Evolutionary conservation across 1,284 basidiomycete species (phyloP), one percentile per base, ranked within the genome.

Genomic region (Heliocybe sulcata): DNA sequence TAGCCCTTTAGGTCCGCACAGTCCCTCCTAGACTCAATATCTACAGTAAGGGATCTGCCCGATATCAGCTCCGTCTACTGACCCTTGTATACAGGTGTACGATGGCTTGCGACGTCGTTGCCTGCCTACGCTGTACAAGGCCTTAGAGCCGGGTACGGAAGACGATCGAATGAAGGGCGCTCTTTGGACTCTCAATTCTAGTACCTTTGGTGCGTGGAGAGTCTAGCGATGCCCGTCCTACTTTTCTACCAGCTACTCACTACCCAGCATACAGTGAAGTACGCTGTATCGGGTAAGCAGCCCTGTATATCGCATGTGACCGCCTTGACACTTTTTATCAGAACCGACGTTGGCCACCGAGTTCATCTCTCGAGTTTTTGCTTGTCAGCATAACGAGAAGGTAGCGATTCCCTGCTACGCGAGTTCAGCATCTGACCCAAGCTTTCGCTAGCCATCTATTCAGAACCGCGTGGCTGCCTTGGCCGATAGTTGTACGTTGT

Each of bases 81-180:
- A 6, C 22, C 45, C 22, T 31, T 25, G 55, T 20, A 58, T 57
- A 49, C 59, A 87, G 80, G 72, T 81, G 19, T 96, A 91, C 65
- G 90, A 94, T 62, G 93, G 93, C 6, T 74, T 86, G 62, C 82
- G 76, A 62, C 82, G 77, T 52, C 82, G 76, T 48, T 86, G 83
- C 63, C 69, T 87, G 63, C 80, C 90, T 1, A 70, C 76, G 45
- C 71, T 94, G 1, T 85, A 92, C 62, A 74, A 82, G 33, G 82
- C 87, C 0, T 73, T 96, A 48, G 77, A 83, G 54, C 82, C 86
- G 2, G 90, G 87, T 1, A 80, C 78, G 22, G 90, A 92, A 45
- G 91, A 93, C 62, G 92, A 95, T 68, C 79, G 87, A 45, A 92
- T 94, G 83, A 97, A 98, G 72, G 92, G 92, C 14, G 93, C 94